Percentiles rank a stretch among this genome's conserved stretches.
phyloP scores from a whole-genome alignment of 2,329 filamentous ascomycete species.

The Clarireedia sp. region DNA sequence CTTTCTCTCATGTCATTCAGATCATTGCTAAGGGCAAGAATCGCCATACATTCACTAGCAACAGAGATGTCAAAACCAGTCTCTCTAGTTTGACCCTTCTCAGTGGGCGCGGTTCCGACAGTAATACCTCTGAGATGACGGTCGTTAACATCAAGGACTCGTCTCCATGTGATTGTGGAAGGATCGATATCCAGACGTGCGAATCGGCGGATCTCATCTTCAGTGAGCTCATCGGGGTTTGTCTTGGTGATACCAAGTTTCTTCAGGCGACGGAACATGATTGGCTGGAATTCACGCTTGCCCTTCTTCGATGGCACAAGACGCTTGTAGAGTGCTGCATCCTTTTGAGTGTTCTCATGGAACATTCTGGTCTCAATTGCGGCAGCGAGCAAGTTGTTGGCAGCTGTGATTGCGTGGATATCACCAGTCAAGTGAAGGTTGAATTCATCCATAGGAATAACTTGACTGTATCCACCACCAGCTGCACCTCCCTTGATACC shows the following conservation, averaged over 20 bases:
- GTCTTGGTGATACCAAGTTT: constrained; percentile 96
- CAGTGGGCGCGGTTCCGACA: constrained; percentile 78
- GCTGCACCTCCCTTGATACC: constrained; percentile 98
- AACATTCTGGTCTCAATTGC: constrained; percentile 98
- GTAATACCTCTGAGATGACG: constrained; percentile 85
- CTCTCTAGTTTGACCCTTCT: constrained; percentile 79
- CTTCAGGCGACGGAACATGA: constrained; percentile 89
- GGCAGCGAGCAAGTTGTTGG: constrained; percentile 93
- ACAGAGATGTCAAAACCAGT: constrained; percentile 98
- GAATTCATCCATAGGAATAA: constrained; percentile 99
- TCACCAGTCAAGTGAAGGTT: constrained; percentile 96
- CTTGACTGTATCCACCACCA: constrained; percentile 95
- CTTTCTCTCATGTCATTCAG: constrained; percentile 86
- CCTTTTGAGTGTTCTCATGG: constrained; percentile 92
- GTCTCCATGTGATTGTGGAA: constrained; percentile 93
- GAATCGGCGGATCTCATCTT: constrained; percentile 80
- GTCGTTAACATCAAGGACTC: constrained; percentile 95
- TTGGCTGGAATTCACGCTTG: constrained; percentile 73
- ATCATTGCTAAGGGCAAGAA: constrained; percentile 84
- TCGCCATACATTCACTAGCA: constrained; percentile 96
- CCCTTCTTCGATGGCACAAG: constrained; percentile 87
- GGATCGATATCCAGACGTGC: constrained; percentile 95
- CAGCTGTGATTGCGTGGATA: constrained; percentile 93
- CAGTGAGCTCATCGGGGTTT: constrained; percentile 80
- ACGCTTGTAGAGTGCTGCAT: constrained; percentile 77